A percentile compares a stretch with the other conserved stretches of the same genome.
phyloP scores from a whole-genome alignment of 1,139 yeast genomes.

The Yamadazyma conglobata region DNA sequence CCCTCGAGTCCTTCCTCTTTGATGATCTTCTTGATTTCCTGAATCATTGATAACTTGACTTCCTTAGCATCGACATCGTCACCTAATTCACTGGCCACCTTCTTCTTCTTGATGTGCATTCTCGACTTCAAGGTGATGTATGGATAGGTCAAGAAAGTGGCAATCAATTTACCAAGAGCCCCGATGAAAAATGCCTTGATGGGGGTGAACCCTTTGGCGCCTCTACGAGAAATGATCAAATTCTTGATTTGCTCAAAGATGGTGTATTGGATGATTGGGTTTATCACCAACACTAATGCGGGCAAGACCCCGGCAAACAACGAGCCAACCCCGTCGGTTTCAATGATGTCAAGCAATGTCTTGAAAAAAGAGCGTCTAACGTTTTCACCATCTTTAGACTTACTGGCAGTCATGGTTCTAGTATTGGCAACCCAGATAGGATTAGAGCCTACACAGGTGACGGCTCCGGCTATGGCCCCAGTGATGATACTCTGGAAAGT shows the following conservation, averaged over 20 bases:
- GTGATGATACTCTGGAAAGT: slow-evolving; percentile 73
- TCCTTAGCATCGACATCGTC: slow-evolving; percentile 16
- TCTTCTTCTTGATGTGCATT: slow-evolving; percentile 65
- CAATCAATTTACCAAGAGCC: slow-evolving; percentile 83
- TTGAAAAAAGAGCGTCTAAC: slow-evolving; percentile 41
- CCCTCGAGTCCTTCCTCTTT: slow-evolving; percentile 70
- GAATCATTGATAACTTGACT: slow-evolving; percentile 37
- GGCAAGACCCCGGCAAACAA: slow-evolving; percentile 85
- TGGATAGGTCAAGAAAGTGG: slow-evolving; percentile 86
- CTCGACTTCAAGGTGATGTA: slow-evolving; percentile 86
- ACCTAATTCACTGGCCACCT: slow-evolving; percentile 14
- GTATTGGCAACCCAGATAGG: slow-evolving; percentile 97
- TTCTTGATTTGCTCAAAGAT: slow-evolving; percentile 84
- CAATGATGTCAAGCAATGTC: slow-evolving; percentile 58
- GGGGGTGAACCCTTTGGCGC: slow-evolving; percentile 47
- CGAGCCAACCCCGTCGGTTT: slow-evolving; percentile 67
- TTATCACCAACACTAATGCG: slow-evolving; percentile 77
- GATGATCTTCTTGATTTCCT: slow-evolving; percentile 50
- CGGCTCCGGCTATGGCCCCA: slow-evolving; percentile 85
- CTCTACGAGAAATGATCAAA: slow-evolving; percentile 52
- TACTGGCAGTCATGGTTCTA: slow-evolving; percentile 64
- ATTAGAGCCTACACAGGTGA: slow-evolving; percentile 82
- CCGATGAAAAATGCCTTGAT: slow-evolving; percentile 81
- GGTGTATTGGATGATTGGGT: slow-evolving; percentile 91
- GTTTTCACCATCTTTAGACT: slow-evolving; percentile 20